Evolutionary conservation across 495 filamentous ascomycete genomes (phyloP), one percentile per base, ranked within the genome.

Genomic region (Xylaria castorea): DNA sequence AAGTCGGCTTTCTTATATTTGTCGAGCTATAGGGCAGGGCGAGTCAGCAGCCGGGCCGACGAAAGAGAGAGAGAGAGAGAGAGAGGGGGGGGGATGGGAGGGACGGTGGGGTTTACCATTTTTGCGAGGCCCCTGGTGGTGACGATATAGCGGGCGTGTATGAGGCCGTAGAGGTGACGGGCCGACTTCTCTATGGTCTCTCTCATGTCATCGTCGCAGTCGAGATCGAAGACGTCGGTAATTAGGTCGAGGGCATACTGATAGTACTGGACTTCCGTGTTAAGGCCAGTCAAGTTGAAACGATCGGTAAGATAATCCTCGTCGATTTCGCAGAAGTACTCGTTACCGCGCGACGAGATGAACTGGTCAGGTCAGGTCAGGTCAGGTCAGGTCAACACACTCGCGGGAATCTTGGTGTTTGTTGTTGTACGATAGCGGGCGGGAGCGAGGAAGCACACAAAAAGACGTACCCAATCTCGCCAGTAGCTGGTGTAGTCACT

Each of bases 251-350:
- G 89, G 14, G 96, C 97, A 88, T 98, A 97, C 81, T 99, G 95
- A 79, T 99, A 99, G 86, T 98, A 97, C 72, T 96, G 92, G 6
- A 99, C 96, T 80, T 99, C 96, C 42, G 94, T 94, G 81, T 98
- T 98, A 42, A 99, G 89, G 53, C 95, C 96, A 14, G 96, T 99
- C 42, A 99, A 86, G 81, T 99, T 99, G 87, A 99, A 99, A 51
- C 96, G 92, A 80, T 99, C 96, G 64, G 95, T 98, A 22, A 99
- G 86, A 80, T 99, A 99, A 73, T 99, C 96, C 81, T 99, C 96
- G 81, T 99, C 96, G 72, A 99, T 98, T 77, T 99, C 96, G 87
- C 96, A 99, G 75, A 98, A 99, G 83, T 99, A 99, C 80, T 99
- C 96, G 83, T 99, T 98, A 72, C 96, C 96, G 25, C 96, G 90